Evolutionary conservation across 2,329 filamentous ascomycete genomes (phyloP).

Genomic region (Verticillium alfalfae): DNA sequence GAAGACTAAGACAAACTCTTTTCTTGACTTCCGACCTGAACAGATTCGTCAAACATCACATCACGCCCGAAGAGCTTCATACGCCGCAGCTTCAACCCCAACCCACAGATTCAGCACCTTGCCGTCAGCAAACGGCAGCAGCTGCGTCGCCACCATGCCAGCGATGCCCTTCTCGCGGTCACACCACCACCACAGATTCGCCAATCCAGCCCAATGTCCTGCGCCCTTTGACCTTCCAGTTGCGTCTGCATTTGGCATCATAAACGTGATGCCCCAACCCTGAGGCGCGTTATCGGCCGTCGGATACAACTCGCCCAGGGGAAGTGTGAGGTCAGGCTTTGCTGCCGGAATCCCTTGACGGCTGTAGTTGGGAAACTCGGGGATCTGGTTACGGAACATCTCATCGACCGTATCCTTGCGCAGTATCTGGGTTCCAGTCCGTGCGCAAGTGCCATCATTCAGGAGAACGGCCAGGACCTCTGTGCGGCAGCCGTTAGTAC

Average conservation of each 20-base stretch:
- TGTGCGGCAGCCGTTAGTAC: slow-evolving; percentile 27
- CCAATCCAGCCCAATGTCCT: slow-evolving; percentile 51
- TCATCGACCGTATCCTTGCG: slow-evolving; percentile 50
- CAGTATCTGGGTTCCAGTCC: slow-evolving; percentile 49
- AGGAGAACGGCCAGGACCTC: slow-evolving; percentile 56
- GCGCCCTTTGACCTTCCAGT: slow-evolving; percentile 49
- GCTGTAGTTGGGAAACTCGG: slow-evolving; percentile 46
- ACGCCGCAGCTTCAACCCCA: slow-evolving; percentile 30
- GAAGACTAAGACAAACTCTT: too few relatives aligned
- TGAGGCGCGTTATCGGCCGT: slow-evolving; percentile 42
- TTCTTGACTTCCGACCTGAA: too few relatives aligned
- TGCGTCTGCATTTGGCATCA: slow-evolving; percentile 40
- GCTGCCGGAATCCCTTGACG: slow-evolving; percentile 36
- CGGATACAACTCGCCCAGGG: slow-evolving; percentile 43
- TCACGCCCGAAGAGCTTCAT: slow-evolving; percentile 15
- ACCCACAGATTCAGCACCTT: slow-evolving; percentile 34
- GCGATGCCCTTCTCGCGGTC: slow-evolving; percentile 55
- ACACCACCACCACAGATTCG: slow-evolving; percentile 59
- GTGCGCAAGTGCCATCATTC: slow-evolving; percentile 58
- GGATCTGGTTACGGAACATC: slow-evolving; percentile 62
- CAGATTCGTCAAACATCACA: slow-evolving; percentile 5
- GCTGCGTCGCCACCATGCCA: slow-evolving; percentile 43
- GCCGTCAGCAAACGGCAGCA: slow-evolving; percentile 42
- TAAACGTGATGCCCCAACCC: slow-evolving; percentile 59
- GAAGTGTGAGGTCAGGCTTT: slow-evolving; percentile 43